Base-by-base conservation (phyloP, 164 flowering plant species). In the Umbellularia californica region DNA sequence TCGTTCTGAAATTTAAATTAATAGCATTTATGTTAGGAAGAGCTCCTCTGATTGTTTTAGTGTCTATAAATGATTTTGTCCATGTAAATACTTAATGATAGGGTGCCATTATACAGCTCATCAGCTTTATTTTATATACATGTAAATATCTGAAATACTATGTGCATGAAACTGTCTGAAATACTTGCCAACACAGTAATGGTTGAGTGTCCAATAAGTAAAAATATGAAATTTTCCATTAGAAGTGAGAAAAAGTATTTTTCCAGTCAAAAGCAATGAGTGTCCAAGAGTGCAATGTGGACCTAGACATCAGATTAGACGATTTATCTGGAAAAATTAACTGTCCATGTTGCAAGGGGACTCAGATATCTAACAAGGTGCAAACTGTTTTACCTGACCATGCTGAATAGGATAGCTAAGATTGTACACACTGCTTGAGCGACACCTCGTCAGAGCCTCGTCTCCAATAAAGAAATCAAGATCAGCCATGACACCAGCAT, bases 401-500 rank as follows among this genome's bases (percentile, higher is more conserved):
- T 91, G 84, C 65, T 77, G 84, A 79, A 96, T 92, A 13, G 98
- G 99, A 74, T 94, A 88, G 75, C 86, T 90, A 50, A 96, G 89
- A 75, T 85, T 96, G 71, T 96, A 94, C 25, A 87, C 84, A 76
- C 81, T 90, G 80, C 92, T 92, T 30, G 93, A 86, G 82, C 90
- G 77, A 66, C 97, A 90, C 81, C 84, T 85, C 10, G 90, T 70
- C 52, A 90, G 15, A 2, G 97, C 99, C 70, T 96, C 99, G 3
- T 96, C 99, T 41, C 99, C 99, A 28, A 96, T 87, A 75, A 79
- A 91, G 82, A 88, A 96, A 84, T 96, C 99, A 15, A 96, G 94
- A 89, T 96, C 99, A 23, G 99, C 98, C 99, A 94, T 94, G 2
- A 96, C 98, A 6, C 99, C 98, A 0, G 99, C 98, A 70, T 85